Evolutionary conservation across 306 rosid genomes (phyloP).

Genomic region (Trifolium dubium): DNA sequence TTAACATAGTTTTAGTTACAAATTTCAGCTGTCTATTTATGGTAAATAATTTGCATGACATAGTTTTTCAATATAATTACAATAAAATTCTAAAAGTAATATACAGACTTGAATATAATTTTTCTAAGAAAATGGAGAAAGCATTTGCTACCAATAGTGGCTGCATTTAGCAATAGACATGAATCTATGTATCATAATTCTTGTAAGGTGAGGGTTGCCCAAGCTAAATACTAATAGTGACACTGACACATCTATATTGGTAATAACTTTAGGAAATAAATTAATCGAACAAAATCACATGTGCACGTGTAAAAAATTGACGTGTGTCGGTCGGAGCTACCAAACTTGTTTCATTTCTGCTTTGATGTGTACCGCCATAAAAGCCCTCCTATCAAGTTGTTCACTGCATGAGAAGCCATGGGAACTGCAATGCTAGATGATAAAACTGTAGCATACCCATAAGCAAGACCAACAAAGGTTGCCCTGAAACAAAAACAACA

Average conservation of each 20-base stretch:
- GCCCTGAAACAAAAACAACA: slow-evolving; percentile 72
- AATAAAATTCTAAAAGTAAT: slow-evolving; percentile 29
- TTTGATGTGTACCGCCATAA: slow-evolving; percentile 69
- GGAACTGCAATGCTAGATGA: slow-evolving; percentile 85
- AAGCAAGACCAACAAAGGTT: slow-evolving; percentile 85
- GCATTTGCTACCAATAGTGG: slow-evolving; percentile 1
- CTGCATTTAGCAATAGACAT: slow-evolving; percentile 20
- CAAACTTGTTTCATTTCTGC: slow-evolving; percentile 25
- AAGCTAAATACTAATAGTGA: no score
- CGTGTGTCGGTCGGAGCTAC: no score
- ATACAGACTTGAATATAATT: slow-evolving; percentile 1
- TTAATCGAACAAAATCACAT: no score
- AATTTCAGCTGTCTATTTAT: slow-evolving; percentile 38
- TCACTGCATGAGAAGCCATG: slow-evolving; percentile 84
- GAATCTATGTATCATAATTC: neutral
- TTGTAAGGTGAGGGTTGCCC: neutral
- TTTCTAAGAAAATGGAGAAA: slow-evolving; percentile 29
- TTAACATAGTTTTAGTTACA: slow-evolving; percentile 8
- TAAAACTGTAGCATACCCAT: slow-evolving; percentile 79
- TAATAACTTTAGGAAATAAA: no score
- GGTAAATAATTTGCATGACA: slow-evolving; percentile 28
- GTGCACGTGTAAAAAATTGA: no score
- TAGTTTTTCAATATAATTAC: slow-evolving; percentile 1
- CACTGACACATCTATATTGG: no score
- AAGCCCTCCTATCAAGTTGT: slow-evolving; percentile 83